Conservation (phyloP, 805 yeast species). For the Wickerhamiella spandovensis region DNA sequence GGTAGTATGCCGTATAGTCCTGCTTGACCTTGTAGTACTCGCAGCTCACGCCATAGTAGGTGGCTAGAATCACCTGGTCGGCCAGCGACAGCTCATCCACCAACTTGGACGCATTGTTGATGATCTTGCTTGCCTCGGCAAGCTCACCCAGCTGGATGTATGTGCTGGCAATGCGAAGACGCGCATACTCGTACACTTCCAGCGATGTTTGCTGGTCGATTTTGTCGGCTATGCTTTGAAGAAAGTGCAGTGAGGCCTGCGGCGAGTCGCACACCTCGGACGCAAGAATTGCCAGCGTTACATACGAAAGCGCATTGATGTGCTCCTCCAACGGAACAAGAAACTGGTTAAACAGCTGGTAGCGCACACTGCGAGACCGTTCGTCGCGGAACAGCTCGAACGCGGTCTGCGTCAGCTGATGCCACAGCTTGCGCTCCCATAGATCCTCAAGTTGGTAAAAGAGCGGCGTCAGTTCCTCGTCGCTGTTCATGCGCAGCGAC, state of each 20-base stretch:
- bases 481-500: conserved; percentile 33
- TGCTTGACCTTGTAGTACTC: conserved; percentile 59
- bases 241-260: conserved; percentile 38
- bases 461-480: conserved; percentile 45
- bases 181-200: conserved; percentile 37
- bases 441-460: conserved; percentile 66
- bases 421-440: conserved; percentile 88
- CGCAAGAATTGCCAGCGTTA: conserved; percentile 54
- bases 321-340: conserved; percentile 52
- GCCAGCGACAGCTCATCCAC: conserved; percentile 42
- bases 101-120: conserved; percentile 46
- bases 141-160: conserved; percentile 42
- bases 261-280: conserved; percentile 31
- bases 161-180: conserved; percentile 64
- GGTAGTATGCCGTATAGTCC: conserved; percentile 72
- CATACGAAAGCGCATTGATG: conserved; percentile 66
- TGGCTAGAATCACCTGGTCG: conserved; percentile 59
- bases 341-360: conserved; percentile 58
- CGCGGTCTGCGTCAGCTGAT: conserved; percentile 67
- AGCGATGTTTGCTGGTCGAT: conserved; percentile 30
- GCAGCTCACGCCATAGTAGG: conserved; percentile 69
- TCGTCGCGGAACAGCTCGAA: conserved; percentile 45
- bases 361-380: conserved; percentile 40
- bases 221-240: conserved; percentile 32
- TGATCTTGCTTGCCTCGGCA: conserved; percentile 49